Evolutionary conservation across 2,329 filamentous ascomycete genomes (phyloP), one percentile per base, ranked within the genome.

Genomic region (Ceratocystis huliohia): DNA sequence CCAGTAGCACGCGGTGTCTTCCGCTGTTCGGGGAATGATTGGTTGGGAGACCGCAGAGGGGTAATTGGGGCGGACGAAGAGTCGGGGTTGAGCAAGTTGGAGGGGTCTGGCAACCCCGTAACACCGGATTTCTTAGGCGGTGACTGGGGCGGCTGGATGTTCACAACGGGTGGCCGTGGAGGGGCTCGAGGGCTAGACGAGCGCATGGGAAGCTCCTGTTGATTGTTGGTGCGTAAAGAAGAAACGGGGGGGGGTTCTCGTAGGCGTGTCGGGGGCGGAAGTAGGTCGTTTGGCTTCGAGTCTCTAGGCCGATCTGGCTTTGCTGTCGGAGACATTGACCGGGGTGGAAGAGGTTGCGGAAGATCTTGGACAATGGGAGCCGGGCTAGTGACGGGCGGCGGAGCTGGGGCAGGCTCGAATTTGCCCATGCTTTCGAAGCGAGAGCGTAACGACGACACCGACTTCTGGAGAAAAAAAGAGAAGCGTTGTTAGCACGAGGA

Each of bases 341-440:
- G 73, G 20, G 73, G 71, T 44, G 72, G 70, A 37, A 71, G 68
- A 44, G 64, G 33, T 50, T 64, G 28, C 37, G 64, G 64, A 5
- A 59, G 64, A 25, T 59, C 56, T 59, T 30, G 56, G 5, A 20
- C 56, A 30, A 30, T 8, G 5, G 56, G 33, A 37, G 15, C 10
- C 25, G 33, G 10, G 66, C 37, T 48, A 64, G 53, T 20, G 61
- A 57, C 61, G 25, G 64, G 64, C 2, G 64, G 44, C 25, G 61
- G 63, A 53, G 53, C 50, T 10, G 64, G 75, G 33, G 73, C 73
- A 66, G 78, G 73, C 64, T 69, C 77, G 65, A 74, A 69, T 73
- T 80, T 83, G 70, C 82, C 79, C 78, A 93, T 85, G 73, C 87
- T 90, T 78, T 94, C 89, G 74, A 93, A 94, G 71, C 88, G 86